Conservation (phyloP, 345 rosid species). For the Moringa oleifera region DNA sequence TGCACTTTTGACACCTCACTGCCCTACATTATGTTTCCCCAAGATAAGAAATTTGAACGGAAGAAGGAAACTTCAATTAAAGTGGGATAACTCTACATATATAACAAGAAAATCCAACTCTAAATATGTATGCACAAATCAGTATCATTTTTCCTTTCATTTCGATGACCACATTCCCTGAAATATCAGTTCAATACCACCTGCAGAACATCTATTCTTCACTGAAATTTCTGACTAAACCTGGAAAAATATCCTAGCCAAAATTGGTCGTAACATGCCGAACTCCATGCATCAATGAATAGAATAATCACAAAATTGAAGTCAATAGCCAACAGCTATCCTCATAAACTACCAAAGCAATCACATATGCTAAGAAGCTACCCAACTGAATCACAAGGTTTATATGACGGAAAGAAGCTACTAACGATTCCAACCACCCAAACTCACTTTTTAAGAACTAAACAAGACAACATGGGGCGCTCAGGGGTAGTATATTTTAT, state of each 20-base stretch:
- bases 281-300: neutral
- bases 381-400: neutral
- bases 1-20: neutral
- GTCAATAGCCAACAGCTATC: neutral
- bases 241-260: too few species aligned
- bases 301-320: neutral
- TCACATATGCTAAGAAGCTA: neutral
- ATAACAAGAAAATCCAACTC: too few species aligned
- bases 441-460: neutral
- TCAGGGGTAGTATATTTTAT: too few species aligned
- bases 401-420: neutral
- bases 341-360: neutral
- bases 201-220: too few species aligned
- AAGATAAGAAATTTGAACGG: neutral
- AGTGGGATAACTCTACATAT: too few species aligned
- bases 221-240: too few species aligned
- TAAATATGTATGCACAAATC: too few species aligned
- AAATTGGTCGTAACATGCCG: too few species aligned
- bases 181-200: too few species aligned
- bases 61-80: too few species aligned
- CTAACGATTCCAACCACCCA: neutral
- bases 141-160: too few species aligned
- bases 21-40: neutral
- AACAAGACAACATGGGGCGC: neutral
- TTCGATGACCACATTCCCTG: too few species aligned